phyloP scores from a whole-genome alignment of 352 stramenopile genomes.

The Globisporangium iwayamae region DNA sequence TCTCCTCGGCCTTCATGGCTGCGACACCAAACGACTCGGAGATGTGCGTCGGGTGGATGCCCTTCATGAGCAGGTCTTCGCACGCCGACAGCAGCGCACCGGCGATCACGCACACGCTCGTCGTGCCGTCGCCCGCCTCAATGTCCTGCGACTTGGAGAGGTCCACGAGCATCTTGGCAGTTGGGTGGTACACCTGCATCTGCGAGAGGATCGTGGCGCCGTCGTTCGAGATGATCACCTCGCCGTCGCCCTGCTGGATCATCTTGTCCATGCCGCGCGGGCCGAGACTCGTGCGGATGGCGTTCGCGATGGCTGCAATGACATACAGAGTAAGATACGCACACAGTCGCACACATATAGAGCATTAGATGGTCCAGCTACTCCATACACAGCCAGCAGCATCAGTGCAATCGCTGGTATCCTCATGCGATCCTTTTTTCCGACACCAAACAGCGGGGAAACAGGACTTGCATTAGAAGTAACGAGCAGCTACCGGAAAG shows the following conservation, averaged over 20 bases:
- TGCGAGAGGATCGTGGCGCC: conserved; percentile 98
- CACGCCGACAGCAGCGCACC: conserved; percentile 97
- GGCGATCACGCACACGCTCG: conserved; percentile 98
- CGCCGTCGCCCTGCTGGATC: conserved; percentile 96
- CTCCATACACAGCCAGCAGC: neutral
- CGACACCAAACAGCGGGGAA: neutral
- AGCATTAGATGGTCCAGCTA: no score
- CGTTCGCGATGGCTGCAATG: conserved; percentile 92
- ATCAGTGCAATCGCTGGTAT: neutral
- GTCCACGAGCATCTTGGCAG: conserved; percentile 99
- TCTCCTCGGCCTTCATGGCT: conserved; percentile 84
- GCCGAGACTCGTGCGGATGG: conserved; percentile 97
- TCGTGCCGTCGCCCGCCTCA: conserved; percentile 97
- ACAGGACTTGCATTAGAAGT: neutral
- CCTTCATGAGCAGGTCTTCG: conserved; percentile 88
- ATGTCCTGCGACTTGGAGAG: conserved; percentile 99
- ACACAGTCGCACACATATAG: neutral
- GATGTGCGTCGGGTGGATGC: conserved; percentile 98
- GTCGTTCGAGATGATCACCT: conserved; percentile 99
- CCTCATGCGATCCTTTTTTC: conserved; percentile 1
- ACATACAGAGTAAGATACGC: conserved; percentile 1
- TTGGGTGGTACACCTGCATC: conserved; percentile 98
- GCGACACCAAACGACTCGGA: conserved; percentile 94
- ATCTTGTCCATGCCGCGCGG: conserved; percentile 99
- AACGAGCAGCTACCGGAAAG: neutral